phyloP scores from a whole-genome alignment of 2,329 filamentous ascomycete species.

The Aplosporella prunicola region DNA sequence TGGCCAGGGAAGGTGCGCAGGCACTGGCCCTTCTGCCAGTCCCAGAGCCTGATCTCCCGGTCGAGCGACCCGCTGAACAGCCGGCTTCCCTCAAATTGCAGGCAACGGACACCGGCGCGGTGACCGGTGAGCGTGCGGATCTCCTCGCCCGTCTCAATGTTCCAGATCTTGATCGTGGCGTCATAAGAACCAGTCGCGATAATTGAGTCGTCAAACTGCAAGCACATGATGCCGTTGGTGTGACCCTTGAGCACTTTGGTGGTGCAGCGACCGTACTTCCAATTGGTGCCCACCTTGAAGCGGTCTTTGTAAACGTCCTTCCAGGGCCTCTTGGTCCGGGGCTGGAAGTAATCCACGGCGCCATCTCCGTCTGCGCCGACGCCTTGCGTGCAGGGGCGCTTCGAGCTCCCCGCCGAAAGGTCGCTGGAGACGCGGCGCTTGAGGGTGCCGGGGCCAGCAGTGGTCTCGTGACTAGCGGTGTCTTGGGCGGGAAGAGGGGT shows the following conservation, averaged over 20 bases:
- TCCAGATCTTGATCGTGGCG: conserved; percentile 90
- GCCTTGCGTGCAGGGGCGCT: conserved; percentile 25
- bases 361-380: conserved; percentile 13
- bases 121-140: conserved; percentile 80
- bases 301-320: conserved; percentile 95
- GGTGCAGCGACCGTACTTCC: conserved; percentile 87
- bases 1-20: conserved; percentile 75
- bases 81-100: conserved; percentile 89
- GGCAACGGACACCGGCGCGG: conserved; percentile 69
- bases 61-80: conserved; percentile 87
- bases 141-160: conserved; percentile 78
- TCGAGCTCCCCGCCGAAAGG: conserved; percentile 19
- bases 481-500: conserved; percentile 29
- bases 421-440: conserved; percentile 24
- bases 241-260: conserved; percentile 79
- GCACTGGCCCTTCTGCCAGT: conserved; percentile 85
- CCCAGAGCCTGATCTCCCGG: conserved; percentile 84
- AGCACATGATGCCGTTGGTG: conserved; percentile 73
- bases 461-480: conserved; percentile 11
- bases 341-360: conserved; percentile 42
- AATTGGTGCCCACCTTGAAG: conserved; percentile 93
- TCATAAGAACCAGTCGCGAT: conserved; percentile 94
- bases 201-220: conserved; percentile 78
- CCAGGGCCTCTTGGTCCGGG: conserved; percentile 57
- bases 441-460: conserved; percentile 14